Conservation (phyloP, 1,139 yeast genomes). For the Yamadazyma blattariae region DNA sequence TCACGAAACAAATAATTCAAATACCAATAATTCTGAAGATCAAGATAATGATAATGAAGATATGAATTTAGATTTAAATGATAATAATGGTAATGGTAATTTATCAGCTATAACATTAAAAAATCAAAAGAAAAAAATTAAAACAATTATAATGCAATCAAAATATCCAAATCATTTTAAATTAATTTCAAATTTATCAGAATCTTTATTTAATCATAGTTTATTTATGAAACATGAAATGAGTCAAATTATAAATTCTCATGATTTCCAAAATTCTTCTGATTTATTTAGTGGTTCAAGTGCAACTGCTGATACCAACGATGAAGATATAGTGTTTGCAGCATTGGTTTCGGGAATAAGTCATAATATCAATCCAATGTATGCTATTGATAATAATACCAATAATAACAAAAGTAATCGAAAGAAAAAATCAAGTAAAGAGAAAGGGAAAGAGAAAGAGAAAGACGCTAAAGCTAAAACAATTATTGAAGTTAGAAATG, state of each 20-base stretch:
- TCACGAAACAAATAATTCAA: constrained; percentile 9
- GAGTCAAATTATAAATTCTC: constrained; percentile 16
- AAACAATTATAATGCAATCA: constrained; percentile 29
- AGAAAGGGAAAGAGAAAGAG: neutral
- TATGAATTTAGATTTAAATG: constrained; percentile 31
- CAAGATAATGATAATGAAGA: constrained; percentile 42
- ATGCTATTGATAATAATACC: constrained; percentile 7
- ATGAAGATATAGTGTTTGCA: constrained; percentile 39
- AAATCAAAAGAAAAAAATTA: constrained; percentile 32
- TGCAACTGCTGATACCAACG: constrained; percentile 21
- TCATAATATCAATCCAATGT: constrained; percentile 16
- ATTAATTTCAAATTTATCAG: constrained; percentile 34
- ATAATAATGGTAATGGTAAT: constrained; percentile 11
- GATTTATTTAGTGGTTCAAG: constrained; percentile 16
- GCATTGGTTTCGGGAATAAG: constrained; percentile 30
- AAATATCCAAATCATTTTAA: constrained; percentile 40
- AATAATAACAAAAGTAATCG: neutral
- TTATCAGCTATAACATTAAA: constrained; percentile 34
- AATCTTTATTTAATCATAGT: constrained; percentile 35
- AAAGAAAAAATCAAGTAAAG: neutral
- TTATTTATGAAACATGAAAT: constrained; percentile 32
- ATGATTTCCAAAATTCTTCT: constrained; percentile 12
- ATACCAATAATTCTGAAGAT: constrained; percentile 9
- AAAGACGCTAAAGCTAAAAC: constrained; percentile 9
- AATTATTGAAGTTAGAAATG: constrained; percentile 42